These are phyloP conservation scores for Eucalyptus regnans DNA, from an alignment of 345 rosid genomes.

Conservation along the genomic window DNA sequence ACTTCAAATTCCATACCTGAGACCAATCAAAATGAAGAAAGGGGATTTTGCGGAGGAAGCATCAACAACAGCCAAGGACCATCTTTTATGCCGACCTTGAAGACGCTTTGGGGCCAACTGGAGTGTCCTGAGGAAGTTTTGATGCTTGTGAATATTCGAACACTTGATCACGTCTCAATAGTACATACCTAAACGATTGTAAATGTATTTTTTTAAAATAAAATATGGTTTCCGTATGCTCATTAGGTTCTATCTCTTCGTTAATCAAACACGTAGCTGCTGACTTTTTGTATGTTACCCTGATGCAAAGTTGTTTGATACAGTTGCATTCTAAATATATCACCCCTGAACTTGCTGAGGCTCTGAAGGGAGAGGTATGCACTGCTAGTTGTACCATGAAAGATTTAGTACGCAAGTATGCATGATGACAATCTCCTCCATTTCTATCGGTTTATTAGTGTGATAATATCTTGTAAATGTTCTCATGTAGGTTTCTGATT, in stretches of 20 bases:
- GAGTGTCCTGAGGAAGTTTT: background rate
- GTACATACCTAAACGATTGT: too few species aligned
- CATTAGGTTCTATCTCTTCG: background rate
- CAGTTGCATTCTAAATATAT: background rate
- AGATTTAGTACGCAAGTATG: background rate
- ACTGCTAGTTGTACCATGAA: background rate
- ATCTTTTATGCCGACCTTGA: fast-evolving
- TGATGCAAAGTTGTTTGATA: background rate
- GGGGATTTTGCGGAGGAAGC: too few species aligned
- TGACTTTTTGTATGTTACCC: background rate
- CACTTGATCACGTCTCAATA: background rate
- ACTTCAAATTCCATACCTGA: too few species aligned
- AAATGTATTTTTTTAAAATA: fast-evolving
- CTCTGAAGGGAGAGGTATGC: background rate
- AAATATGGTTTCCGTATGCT: background rate
- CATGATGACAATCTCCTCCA: background rate
- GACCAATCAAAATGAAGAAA: too few species aligned
- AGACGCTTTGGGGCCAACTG: background rate
- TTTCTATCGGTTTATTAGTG: background rate
- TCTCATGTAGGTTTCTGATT: background rate
- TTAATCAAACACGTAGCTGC: background rate
- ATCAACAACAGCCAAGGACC: background rate
- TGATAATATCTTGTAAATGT: background rate
- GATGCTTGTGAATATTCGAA: background rate
- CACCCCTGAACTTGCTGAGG: background rate